Evolutionary conservation across 148 eudicot genomes (phyloP).

Genomic region (Beta vulgaris): DNA sequence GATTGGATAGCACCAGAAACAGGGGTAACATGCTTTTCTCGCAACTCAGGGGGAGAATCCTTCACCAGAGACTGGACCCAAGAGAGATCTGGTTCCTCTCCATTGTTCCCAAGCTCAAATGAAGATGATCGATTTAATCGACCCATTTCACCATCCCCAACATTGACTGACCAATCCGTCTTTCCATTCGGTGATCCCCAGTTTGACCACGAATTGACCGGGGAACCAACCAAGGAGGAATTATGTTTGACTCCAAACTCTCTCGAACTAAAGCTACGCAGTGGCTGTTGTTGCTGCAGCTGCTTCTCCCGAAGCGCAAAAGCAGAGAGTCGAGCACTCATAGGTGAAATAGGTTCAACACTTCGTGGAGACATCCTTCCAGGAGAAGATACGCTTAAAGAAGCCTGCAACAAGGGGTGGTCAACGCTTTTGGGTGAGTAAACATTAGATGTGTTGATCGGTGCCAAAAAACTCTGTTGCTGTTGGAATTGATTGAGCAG

Average conservation of each 20-base stretch:
- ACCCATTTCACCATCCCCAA: constrained; percentile 31
- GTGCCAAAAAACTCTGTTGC: constrained; percentile 63
- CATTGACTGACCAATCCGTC: constrained; percentile 54
- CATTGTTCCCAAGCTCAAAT: constrained; percentile 40
- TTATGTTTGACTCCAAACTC: constrained; percentile 43
- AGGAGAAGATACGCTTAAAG: constrained; percentile 57
- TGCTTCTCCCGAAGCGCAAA: constrained; percentile 52
- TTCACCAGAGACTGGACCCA: constrained; percentile 81
- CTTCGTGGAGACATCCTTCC: constrained; percentile 66
- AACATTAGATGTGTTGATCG: constrained; percentile 53
- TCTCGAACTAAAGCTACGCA: constrained; percentile 57
- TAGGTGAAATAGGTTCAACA: constrained; percentile 60
- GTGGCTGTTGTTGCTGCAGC: constrained; percentile 33
- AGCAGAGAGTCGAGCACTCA: constrained; percentile 52
- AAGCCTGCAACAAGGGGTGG: constrained; percentile 58
- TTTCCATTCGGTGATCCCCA: constrained; percentile 50
- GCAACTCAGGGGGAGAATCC: constrained; percentile 60
- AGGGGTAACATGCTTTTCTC: constrained; percentile 33
- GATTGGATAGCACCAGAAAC: constrained; percentile 35
- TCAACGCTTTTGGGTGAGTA: constrained; percentile 67
- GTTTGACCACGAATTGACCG: constrained; percentile 44
- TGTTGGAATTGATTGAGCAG: constrained; percentile 66
- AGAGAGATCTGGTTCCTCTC: constrained; percentile 66
- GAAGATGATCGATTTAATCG: constrained; percentile 43
- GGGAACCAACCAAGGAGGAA: constrained; percentile 42